Evolutionary conservation across 2,329 filamentous ascomycete genomes (phyloP), one percentile per base, ranked within the genome.

Genomic region (Colletotrichum liriopes): DNA sequence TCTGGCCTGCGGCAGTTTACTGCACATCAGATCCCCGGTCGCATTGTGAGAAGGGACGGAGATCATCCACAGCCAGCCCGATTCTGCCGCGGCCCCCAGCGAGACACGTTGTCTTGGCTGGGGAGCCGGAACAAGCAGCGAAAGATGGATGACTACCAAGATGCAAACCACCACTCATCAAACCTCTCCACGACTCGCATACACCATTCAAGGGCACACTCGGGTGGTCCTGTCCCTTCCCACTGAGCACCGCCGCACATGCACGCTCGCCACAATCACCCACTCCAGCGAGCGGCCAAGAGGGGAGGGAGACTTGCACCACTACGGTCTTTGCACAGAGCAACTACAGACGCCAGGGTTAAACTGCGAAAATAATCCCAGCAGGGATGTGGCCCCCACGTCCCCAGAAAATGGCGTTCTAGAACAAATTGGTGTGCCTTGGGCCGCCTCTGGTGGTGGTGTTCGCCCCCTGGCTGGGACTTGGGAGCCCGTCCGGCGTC

Each of bases 341-440:
- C 23, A 26, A 26, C 47, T 32, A 26, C 47, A n/a, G 20, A 47
- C 39, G 29, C 52, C 39, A 43, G 41, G 55, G 16, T 62, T 37
- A 51, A 69, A 66, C 60, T 54, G 61, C 71, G 60, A 73, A 61
- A 73, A 66, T 65, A 66, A 65, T 51, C 55, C 71, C 67, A 65
- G 61, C 67, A 73, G 56, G 67, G 67, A 56, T 73, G 39, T 39
- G 49, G 71, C 71, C 67, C 71, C 71, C 71, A 73, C 71, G 67
- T 71, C 67, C 60, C 71, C 60, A 66, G 71, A 71, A 65, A 70
- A 73, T 43, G 67, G 71, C 37, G 60, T 73, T 73, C 71, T 73
- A 73, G 71, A 73, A 73, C 67, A 66, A 73, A 49, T 71, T 61
- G 71, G 54, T 69, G 49, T 54, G 35, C 39, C 52, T 66, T 37